Conservation (phyloP, 1,139 yeast genomes). For the Suhomyces guaymorum region DNA sequence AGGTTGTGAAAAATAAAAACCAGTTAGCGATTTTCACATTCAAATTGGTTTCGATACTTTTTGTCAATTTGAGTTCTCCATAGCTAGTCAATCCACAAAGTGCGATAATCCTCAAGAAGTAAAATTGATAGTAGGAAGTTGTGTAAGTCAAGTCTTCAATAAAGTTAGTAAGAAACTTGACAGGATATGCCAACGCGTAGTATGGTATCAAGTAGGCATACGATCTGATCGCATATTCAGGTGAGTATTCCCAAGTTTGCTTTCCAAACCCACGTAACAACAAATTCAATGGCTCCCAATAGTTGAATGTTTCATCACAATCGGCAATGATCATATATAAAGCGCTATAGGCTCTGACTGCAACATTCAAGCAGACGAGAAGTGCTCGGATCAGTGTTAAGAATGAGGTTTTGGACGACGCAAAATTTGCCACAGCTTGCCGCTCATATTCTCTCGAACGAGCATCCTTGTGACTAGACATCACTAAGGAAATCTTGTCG, state of each 20-base stretch:
- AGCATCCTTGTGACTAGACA: not conserved
- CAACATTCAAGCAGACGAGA: conserved; percentile 28
- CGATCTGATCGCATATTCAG: conserved; percentile 83
- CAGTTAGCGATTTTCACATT: conserved; percentile 48
- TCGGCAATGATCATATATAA: conserved; percentile 71
- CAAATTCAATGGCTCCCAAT: conserved; percentile 90
- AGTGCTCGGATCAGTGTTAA: conserved; percentile 1
- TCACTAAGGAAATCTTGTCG: not conserved
- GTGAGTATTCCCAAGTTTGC: conserved; percentile 97
- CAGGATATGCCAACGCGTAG: conserved; percentile 40
- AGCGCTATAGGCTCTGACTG: conserved; percentile 48
- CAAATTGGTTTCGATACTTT: conserved; percentile 42
- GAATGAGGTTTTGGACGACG: not conserved
- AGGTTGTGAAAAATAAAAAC: conserved; percentile 53
- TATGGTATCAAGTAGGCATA: conserved; percentile 73
- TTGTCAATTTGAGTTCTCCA: conserved; percentile 54
- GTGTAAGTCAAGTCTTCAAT: conserved; percentile 29
- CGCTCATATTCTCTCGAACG: conserved; percentile 1
- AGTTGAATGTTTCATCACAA: conserved; percentile 78
- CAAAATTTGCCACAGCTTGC: not conserved
- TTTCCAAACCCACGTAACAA: conserved; percentile 81
- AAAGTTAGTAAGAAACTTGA: conserved; percentile 20
- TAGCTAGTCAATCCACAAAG: conserved; percentile 55
- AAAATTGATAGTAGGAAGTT: conserved; percentile 40
- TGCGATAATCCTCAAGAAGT: conserved; percentile 51